phyloP scores from a whole-genome alignment of 768 basidiomycete genomes.

The Cystobasidium onofrii region DNA sequence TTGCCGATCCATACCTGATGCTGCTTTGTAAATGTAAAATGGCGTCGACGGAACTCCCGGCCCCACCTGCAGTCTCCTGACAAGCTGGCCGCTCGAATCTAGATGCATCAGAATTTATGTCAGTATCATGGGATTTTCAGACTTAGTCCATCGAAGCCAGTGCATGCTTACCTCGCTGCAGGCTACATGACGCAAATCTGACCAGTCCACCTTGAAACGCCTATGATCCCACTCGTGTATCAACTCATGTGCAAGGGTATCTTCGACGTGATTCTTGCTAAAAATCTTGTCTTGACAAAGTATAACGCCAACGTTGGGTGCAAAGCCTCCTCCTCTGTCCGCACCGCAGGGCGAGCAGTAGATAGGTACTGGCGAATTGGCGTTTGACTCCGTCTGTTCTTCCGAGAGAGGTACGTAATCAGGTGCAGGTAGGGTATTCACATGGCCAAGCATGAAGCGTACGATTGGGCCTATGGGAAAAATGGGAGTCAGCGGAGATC shows the following conservation, averaged over 20 bases:
- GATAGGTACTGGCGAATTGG: conserved; percentile 54
- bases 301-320: conserved; percentile 65
- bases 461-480: conserved; percentile 8
- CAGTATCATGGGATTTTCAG: no score
- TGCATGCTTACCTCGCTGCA: conserved; percentile 74
- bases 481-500: background rate
- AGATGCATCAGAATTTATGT: background rate
- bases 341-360: conserved; percentile 75
- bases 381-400: background rate
- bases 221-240: conserved; percentile 93
- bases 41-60: conserved; percentile 69
- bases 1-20: conserved; percentile 62
- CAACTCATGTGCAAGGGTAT: conserved; percentile 85
- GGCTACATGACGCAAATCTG: conserved; percentile 81
- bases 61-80: conserved; percentile 86
- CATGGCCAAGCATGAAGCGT: conserved; percentile 19
- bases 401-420: background rate
- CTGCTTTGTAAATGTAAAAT: conserved; percentile 73
- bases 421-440: conserved; percentile 3
- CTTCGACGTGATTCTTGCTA: conserved; percentile 78
- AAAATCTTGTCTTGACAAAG: conserved; percentile 78
- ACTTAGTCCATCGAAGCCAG: background rate
- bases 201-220: conserved; percentile 75
- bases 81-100: conserved; percentile 92
- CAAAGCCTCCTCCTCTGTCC: conserved; percentile 70